phyloP scores from a whole-genome alignment of 441 rosid species.

The Gossypium schwendimanii region DNA sequence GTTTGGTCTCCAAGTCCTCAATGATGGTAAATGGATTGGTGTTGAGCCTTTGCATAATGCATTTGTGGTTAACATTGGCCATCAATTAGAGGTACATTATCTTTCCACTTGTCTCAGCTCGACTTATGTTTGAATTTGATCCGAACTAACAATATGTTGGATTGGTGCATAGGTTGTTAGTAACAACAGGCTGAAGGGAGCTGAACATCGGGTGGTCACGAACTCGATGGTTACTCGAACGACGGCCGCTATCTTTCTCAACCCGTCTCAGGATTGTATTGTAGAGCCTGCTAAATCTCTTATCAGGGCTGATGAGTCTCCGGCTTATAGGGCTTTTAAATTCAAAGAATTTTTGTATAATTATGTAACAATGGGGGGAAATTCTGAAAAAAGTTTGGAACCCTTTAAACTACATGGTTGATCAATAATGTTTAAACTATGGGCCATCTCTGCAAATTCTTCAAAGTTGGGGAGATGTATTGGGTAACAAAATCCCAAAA shows the following conservation, averaged over 20 bases:
- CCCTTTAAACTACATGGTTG: not conserved
- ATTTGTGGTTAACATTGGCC: too few relatives aligned
- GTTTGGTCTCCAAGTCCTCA: constrained; percentile 29
- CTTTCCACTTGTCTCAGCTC: too few relatives aligned
- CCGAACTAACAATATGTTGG: too few relatives aligned
- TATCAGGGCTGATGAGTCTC: not conserved
- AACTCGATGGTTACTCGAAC: not conserved
- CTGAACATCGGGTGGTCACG: not conserved
- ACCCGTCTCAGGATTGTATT: not conserved
- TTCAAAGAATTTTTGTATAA: not conserved
- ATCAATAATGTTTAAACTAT: too few relatives aligned
- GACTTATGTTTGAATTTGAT: too few relatives aligned
- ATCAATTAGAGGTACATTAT: too few relatives aligned
- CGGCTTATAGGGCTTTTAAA: not conserved
- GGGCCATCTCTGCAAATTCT: too few relatives aligned
- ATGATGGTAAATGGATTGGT: constrained; percentile 29
- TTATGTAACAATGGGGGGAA: not conserved
- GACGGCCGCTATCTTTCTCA: not conserved
- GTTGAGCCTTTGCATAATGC: constrained; percentile 3
- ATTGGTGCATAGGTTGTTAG: not conserved
- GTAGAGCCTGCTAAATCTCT: not conserved
- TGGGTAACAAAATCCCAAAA: too few relatives aligned
- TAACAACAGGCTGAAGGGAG: not conserved
- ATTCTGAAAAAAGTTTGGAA: not conserved
- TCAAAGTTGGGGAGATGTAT: not conserved